A percentile compares a stretch with the other conserved stretches of the same genome.
Conservation (phyloP, 345 rosid species). For the Salix brachista region DNA sequence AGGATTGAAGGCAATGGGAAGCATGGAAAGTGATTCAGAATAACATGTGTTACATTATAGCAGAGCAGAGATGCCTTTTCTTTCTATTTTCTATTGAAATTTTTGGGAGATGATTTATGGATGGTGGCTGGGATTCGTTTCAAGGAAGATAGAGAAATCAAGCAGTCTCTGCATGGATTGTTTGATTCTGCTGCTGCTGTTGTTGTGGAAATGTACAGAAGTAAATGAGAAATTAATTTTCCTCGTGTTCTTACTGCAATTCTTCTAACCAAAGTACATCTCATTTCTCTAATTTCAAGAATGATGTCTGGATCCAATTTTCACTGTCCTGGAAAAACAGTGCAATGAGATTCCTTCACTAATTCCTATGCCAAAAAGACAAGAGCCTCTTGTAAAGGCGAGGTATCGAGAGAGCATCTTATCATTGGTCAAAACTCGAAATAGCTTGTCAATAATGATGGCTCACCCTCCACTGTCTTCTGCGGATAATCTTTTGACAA, state of each 20-base stretch:
- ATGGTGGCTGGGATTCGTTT: constrained; percentile 11
- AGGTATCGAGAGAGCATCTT: not conserved
- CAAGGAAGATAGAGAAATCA: not conserved
- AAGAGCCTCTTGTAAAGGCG: too few species aligned
- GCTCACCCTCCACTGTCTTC: too few species aligned
- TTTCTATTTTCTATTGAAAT: constrained; percentile 6
- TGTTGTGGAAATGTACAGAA: constrained; percentile 26
- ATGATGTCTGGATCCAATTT: not conserved
- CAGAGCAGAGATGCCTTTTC: constrained; percentile 20
- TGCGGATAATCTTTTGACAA: too few species aligned
- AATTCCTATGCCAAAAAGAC: not conserved
- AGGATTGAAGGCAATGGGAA: constrained; percentile 74
- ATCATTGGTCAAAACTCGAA: not conserved
- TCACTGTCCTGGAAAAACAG: not conserved
- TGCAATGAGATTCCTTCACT: not conserved
- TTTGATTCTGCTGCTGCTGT: not conserved
- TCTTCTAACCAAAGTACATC: not conserved
- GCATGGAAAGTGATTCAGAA: constrained; percentile 69
- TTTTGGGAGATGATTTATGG: constrained; percentile 17
- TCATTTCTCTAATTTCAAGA: not conserved
- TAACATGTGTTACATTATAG: constrained; percentile 9
- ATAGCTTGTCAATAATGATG: not conserved
- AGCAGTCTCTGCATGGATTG: constrained; percentile 16
- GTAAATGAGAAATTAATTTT: constrained; percentile 10
- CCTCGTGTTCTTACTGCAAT: not conserved